Conservation (phyloP, 2,329 filamentous ascomycete genomes). For the Beauveria australis region DNA sequence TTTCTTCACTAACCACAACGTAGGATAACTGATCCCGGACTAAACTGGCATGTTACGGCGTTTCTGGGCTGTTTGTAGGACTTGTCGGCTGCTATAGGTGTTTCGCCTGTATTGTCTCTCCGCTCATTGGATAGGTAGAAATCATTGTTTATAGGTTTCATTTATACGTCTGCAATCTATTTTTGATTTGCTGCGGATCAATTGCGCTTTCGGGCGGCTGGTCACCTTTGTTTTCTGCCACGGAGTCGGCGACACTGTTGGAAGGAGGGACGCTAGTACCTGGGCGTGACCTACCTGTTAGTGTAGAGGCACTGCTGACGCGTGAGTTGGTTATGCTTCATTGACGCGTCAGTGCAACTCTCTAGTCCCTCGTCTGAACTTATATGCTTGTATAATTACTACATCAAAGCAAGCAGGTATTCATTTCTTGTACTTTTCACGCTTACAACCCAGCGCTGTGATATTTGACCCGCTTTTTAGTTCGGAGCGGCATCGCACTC, state of each 20-base stretch:
- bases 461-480: constrained; percentile 7
- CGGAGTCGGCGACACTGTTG: background rate
- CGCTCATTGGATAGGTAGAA: constrained; percentile 4
- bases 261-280: background rate
- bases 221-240: background rate
- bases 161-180: background rate
- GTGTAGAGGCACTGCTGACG: too few species aligned
- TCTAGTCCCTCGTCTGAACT: too few species aligned
- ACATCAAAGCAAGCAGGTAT: background rate
- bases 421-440: background rate
- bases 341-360: too few species aligned
- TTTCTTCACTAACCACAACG: constrained; percentile 20
- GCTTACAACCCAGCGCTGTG: background rate
- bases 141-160: background rate
- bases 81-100: background rate
- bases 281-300: background rate
- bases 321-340: too few species aligned
- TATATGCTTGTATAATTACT: background rate
- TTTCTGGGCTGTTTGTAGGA: background rate
- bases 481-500: constrained; percentile 1
- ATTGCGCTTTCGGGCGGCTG: background rate
- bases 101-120: background rate
- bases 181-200: background rate
- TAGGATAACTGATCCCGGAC: constrained; percentile 25
- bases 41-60: constrained; percentile 13